Conservation (phyloP, 495 filamentous ascomycete genomes). For the Chaetomium fimeti region DNA sequence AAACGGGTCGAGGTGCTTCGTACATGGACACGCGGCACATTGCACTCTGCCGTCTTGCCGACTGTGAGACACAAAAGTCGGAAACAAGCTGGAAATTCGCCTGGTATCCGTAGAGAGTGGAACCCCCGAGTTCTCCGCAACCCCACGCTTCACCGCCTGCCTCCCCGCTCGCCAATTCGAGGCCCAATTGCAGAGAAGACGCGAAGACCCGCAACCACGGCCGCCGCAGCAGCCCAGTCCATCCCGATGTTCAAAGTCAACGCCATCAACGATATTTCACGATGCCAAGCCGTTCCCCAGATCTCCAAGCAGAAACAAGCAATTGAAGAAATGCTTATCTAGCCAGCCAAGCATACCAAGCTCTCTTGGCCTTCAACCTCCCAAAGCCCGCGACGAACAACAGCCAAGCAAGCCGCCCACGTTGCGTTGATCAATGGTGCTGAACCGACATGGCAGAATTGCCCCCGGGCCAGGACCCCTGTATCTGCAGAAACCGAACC, state of each 20-base stretch:
- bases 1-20: neutral
- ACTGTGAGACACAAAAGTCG: neutral
- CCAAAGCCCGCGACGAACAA: neutral
- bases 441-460: neutral
- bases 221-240: no score
- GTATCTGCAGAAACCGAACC: neutral
- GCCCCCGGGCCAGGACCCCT: neutral
- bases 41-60: neutral
- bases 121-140: neutral
- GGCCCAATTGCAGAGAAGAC: neutral
- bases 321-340: neutral
- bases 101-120: neutral
- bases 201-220: no score
- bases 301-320: neutral
- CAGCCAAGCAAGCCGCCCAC: neutral
- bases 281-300: neutral
- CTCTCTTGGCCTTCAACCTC: constrained; percentile 2
- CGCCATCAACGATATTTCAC: neutral
- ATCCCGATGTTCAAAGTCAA: no score
- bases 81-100: neutral
- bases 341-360: constrained; percentile 1
- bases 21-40: neutral
- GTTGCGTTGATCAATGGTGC: neutral
- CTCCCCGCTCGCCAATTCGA: neutral
- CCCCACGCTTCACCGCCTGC: constrained; percentile 12